phyloP scores from a whole-genome alignment of 768 basidiomycete species.

The Mrakia blollopis region DNA sequence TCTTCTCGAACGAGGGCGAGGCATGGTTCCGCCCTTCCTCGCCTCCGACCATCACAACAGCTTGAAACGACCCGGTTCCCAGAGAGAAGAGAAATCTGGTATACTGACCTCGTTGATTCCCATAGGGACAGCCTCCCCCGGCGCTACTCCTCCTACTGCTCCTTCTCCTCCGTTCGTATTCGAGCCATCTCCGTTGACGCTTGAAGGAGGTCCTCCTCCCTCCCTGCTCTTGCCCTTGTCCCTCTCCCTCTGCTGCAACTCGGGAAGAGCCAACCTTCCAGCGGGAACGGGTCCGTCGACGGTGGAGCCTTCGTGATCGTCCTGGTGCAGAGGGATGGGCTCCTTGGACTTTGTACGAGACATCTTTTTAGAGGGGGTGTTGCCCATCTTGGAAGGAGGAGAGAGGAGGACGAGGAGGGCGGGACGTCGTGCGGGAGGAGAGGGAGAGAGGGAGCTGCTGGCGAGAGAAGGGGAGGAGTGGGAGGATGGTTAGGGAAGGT shows the following conservation, averaged over 20 bases:
- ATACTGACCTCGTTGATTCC: conserved; percentile 29
- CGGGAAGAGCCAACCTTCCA: conserved; percentile 12
- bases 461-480: background rate
- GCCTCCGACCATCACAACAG: background rate
- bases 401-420: background rate
- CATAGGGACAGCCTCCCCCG: conserved; percentile 18
- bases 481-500: too few relatives aligned
- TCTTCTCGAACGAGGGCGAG: too few relatives aligned
- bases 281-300: conserved; percentile 28
- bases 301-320: conserved; percentile 24
- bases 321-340: conserved; percentile 27
- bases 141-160: background rate
- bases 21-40: background rate
- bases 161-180: background rate
- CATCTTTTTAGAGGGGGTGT: conserved; percentile 32
- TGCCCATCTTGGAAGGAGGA: conserved; percentile 22
- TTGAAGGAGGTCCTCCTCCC: background rate
- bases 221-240: conserved; percentile 31
- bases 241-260: conserved; percentile 13
- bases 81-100: background rate
- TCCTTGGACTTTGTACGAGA: conserved; percentile 30
- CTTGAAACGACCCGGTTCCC: too few relatives aligned
- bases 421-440: background rate
- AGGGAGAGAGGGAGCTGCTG: background rate
- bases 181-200: background rate